Conservation (phyloP, 2,329 filamentous ascomycete genomes). For the Pleomassaria siparia region DNA sequence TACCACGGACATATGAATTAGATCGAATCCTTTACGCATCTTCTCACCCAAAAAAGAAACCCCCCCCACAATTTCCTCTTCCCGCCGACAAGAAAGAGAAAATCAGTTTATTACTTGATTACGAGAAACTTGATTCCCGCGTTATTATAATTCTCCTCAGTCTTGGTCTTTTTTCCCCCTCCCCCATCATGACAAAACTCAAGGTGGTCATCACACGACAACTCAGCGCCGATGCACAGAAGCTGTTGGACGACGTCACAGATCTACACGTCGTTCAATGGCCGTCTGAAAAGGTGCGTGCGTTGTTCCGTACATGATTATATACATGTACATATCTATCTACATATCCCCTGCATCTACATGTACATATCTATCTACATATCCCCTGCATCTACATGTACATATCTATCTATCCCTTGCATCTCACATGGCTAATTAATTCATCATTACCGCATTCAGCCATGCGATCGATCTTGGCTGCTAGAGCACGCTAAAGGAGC, state of each 20-base stretch:
- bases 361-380: no score
- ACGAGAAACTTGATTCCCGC: not conserved
- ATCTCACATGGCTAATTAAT: slow-evolving; percentile 5
- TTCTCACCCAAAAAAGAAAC: no score
- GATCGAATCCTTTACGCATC: no score
- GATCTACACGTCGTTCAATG: slow-evolving; percentile 32
- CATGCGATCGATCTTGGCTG: slow-evolving; percentile 32
- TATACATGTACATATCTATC: not conserved
- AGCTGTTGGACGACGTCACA: slow-evolving; percentile 19
- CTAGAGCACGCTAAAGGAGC: slow-evolving; percentile 27
- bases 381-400: no score
- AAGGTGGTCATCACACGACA: slow-evolving; percentile 35
- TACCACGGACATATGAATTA: no score
- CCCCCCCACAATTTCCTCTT: no score
- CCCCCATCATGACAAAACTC: slow-evolving; percentile 21
- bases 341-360: no score
- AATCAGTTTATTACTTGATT: no score
- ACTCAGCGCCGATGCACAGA: slow-evolving; percentile 25
- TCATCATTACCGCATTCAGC: slow-evolving; percentile 20
- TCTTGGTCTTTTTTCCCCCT: slow-evolving; percentile 13
- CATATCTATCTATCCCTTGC: not conserved
- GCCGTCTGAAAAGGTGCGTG: slow-evolving; percentile 27
- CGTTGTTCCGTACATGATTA: not conserved
- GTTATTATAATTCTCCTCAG: no score
- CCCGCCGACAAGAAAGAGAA: no score